These are phyloP conservation scores for Solanum clarkiae DNA, from an alignment of 257 asterid species.

Conservation along the genomic window DNA sequence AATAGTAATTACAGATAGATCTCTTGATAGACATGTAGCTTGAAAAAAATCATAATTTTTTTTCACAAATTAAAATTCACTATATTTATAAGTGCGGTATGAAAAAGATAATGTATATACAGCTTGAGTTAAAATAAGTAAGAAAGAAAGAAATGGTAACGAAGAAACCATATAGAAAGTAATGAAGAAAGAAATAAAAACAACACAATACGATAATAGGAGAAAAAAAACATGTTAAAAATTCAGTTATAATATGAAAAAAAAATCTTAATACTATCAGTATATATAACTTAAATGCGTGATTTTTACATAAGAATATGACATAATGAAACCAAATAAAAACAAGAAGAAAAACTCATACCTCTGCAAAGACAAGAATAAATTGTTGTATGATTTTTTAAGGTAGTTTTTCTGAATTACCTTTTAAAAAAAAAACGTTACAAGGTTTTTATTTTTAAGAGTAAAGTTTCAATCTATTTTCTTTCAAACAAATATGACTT, in stretches of 20 bases:
- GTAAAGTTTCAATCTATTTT: background rate
- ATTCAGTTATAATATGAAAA: background rate
- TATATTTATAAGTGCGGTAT: background rate
- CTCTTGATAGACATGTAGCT: background rate
- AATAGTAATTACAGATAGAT: background rate
- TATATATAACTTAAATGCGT: background rate
- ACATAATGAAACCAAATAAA: background rate
- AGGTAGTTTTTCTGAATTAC: background rate
- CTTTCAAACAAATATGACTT: background rate
- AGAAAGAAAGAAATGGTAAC: background rate
- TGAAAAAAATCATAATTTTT: background rate
- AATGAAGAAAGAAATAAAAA: background rate
- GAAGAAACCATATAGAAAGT: background rate
- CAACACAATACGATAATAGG: no score
- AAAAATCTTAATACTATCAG: background rate
- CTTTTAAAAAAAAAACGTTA: background rate
- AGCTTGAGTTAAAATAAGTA: background rate
- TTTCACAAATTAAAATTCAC: background rate
- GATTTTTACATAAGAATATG: background rate
- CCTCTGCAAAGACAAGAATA: background rate
- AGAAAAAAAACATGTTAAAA: no score
- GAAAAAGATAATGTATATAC: accelerated
- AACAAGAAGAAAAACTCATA: background rate
- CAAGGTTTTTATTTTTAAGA: background rate
- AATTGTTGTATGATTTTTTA: background rate